Conservation (phyloP, 129 eudicot genomes). For the Chrysanthemum makinoi region DNA sequence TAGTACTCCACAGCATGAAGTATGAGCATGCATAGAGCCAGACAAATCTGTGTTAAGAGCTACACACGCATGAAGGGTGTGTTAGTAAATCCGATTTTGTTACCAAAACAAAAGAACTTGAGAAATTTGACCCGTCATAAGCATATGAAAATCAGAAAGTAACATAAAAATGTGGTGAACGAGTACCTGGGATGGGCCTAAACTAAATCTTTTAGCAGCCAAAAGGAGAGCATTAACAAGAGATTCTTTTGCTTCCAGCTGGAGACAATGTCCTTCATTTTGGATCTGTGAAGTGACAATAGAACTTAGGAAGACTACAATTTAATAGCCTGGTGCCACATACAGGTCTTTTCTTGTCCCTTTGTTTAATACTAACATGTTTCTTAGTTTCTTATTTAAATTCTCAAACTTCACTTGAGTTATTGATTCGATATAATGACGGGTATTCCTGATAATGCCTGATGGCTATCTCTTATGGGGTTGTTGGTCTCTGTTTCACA, state of each 20-base stretch:
- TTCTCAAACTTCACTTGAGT: neutral
- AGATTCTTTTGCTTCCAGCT: constrained; percentile 71
- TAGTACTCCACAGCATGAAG: constrained; percentile 77
- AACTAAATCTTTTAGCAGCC: constrained; percentile 81
- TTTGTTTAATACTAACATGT: neutral
- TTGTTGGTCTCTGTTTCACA: neutral
- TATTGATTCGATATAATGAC: neutral
- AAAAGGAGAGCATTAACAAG: constrained; percentile 76
- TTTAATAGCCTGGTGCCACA: constrained; percentile 2
- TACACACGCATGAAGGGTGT: constrained; percentile 25
- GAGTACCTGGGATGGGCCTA: constrained; percentile 90
- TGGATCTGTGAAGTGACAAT: constrained; percentile 52
- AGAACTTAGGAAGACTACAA: neutral
- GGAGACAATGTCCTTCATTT: constrained; percentile 79
- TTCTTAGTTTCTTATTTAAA: neutral
- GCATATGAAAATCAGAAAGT: constrained; percentile 8
- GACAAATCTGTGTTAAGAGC: constrained; percentile 95
- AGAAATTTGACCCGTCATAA: neutral
- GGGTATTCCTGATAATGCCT: neutral
- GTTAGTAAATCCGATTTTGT: neutral
- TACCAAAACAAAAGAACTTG: constrained; percentile 7
- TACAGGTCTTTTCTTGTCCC: neutral
- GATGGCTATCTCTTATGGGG: neutral
- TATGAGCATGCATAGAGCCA: constrained; percentile 78
- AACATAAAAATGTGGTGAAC: constrained; percentile 6